Conservation (phyloP, 768 basidiomycete genomes). For the Hemileccinum rubropunctum region DNA sequence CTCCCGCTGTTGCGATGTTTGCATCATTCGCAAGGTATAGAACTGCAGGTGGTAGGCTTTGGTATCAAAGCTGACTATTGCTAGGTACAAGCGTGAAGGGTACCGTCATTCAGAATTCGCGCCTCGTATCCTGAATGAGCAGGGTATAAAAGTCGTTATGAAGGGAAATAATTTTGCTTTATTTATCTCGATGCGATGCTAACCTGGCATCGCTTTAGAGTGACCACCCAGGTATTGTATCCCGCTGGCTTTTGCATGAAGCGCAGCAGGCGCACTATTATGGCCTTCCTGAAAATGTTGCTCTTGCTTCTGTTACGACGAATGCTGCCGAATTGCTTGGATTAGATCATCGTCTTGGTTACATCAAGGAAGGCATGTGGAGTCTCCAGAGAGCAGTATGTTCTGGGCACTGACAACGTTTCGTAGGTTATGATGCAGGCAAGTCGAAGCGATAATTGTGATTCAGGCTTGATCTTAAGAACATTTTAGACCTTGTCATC, state of each 20-base stretch:
- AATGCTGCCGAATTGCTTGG: constrained; percentile 73
- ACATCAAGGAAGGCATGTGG: constrained; percentile 52
- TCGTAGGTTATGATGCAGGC: constrained; percentile 66
- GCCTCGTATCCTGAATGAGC: constrained; percentile 48
- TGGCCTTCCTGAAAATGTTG: constrained; percentile 66
- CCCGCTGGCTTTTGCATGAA: constrained; percentile 76
- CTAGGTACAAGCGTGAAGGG: constrained; percentile 54
- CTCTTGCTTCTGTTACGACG: constrained; percentile 73
- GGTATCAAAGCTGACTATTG: neutral
- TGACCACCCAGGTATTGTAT: constrained; percentile 63
- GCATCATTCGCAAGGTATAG: constrained; percentile 49
- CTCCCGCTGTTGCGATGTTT: constrained; percentile 73
- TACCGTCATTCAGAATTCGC: constrained; percentile 60
- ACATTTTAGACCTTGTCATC: constrained; percentile 44
- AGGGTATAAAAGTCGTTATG: constrained; percentile 49
- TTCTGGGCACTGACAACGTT: constrained; percentile 1
- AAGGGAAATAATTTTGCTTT: constrained; percentile 32
- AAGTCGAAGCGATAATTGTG: constrained; percentile 1
- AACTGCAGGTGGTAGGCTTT: neutral
- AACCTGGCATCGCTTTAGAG: constrained; percentile 40
- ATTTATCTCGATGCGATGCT: neutral
- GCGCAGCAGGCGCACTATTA: constrained; percentile 84
- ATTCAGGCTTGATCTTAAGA: neutral
- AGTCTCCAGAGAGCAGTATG: neutral
- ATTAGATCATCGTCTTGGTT: constrained; percentile 80